Percentiles rank a stretch among this genome's conserved stretches.
phyloP scores from a whole-genome alignment of 345 rosid species.

The Eucalyptus globulus region DNA sequence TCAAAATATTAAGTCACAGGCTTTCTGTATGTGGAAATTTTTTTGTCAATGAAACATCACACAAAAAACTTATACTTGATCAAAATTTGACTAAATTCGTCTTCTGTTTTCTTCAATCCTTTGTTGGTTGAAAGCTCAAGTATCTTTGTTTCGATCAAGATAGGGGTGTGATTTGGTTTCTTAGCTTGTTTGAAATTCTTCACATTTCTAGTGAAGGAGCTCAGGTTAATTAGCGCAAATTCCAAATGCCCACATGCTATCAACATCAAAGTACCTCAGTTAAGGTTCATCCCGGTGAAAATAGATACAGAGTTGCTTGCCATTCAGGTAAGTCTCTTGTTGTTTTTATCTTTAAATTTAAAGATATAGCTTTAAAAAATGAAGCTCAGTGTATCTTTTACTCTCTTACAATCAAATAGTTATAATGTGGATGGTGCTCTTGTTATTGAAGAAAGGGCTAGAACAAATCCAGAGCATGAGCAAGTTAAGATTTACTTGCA shows the following conservation, averaged over 20 bases:
- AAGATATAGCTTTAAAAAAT: neutral
- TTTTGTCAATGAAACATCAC: no score
- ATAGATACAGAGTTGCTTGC: conserved; percentile 87
- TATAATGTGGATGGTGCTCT: conserved; percentile 32
- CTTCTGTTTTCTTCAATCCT: no score
- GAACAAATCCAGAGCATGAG: conserved; percentile 74
- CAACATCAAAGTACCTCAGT: conserved; percentile 74
- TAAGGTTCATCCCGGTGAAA: conserved; percentile 78
- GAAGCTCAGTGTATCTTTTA: neutral
- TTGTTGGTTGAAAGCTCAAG: no score
- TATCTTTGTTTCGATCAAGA: no score
- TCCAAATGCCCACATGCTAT: conserved; percentile 21
- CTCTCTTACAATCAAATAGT: conserved; percentile 19
- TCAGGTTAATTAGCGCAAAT: no score
- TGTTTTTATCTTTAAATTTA: no score
- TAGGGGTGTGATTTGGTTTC: no score
- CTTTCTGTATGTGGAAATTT: no score
- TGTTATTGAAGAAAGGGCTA: conserved; percentile 20
- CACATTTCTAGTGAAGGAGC: no score
- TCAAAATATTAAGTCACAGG: no score
- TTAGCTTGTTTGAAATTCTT: no score
- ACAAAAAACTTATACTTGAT: neutral
- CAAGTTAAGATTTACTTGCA: conserved; percentile 27
- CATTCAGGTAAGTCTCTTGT: conserved; percentile 44
- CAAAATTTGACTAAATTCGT: neutral